Base-by-base conservation (phyloP, 495 filamentous ascomycete species). In the Talaromyces trachyspermus region DNA sequence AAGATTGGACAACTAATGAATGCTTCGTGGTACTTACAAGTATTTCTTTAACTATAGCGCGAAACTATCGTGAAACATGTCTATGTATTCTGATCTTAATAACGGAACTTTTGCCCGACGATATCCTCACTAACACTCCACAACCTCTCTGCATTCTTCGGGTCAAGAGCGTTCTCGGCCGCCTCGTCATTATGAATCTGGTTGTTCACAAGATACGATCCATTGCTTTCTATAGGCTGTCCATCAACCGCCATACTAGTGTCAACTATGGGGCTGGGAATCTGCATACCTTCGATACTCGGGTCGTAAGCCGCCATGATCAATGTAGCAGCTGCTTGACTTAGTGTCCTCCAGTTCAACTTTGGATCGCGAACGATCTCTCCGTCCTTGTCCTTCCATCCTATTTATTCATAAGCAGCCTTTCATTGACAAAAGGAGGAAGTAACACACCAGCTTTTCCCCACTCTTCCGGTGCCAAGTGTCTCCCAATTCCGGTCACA, bases 61-160 rank as follows among this genome's bases (percentile, higher is more conserved):
- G n/a, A n/a, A n/a, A n/a, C n/a, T n/a, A n/a, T n/a, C n/a, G n/a
- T n/a, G n/a, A n/a, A n/a, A n/a, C 15, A 14, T 20, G 12, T 15
- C 7, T 15, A 20, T 20, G 11, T 12, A 43, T 43, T 5, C 5
- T 23, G 12, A n/a, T 43, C 9, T 26, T 32, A 53, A 14, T 48
- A 50, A 5, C 25, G 7, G 52, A 75, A 75, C 43, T 61, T 60
- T 47, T 75, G 54, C 1, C 68, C 70, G 0, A 75, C 66, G 29
- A 77, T 47, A 26, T 71, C 49, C 55, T 75, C 72, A 45, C 72
- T 76, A 36, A 75, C 22, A 35, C 54, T 55, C 71, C 72, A 77
- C 17, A 76, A 46, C 39, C 56, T 68, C 14, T 58, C 48, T 4
- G 63, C 66, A 17, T 53, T 52, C 29, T 57, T 58, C 1, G 54